These are phyloP conservation scores for Xerocomus potaroensis DNA, from an alignment of 768 basidiomycete species.

Conservation along the genomic window DNA sequence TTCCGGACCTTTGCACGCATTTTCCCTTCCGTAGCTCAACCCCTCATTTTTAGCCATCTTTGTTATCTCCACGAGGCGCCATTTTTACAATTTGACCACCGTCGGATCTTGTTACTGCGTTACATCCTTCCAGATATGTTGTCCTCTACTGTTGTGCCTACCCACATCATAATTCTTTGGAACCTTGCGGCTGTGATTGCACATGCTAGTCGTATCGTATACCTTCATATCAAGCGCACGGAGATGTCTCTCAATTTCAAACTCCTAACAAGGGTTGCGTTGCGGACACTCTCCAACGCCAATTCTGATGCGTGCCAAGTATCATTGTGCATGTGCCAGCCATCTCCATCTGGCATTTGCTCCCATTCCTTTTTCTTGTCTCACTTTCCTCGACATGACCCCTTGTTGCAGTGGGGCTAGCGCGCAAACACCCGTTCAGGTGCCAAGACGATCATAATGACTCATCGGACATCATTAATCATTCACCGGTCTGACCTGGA, in stretches of 20 bases:
- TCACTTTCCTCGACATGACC: slow-evolving; percentile 21
- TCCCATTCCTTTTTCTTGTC: slow-evolving; percentile 14
- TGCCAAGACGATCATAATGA: slow-evolving; percentile 7
- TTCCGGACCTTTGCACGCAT: slow-evolving; percentile 27
- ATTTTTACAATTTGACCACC: slow-evolving; percentile 18
- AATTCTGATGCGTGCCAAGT: slow-evolving; percentile 13
- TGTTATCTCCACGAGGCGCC: slow-evolving; percentile 34
- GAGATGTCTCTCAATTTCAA: slow-evolving; percentile 24
- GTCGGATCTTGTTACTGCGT: slow-evolving; percentile 29
- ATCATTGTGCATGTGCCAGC: slow-evolving; percentile 6
- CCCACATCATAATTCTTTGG: slow-evolving; percentile 7
- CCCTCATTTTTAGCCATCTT: slow-evolving; percentile 21
- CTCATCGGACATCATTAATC: slow-evolving; percentile 5
- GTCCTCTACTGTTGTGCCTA: slow-evolving; percentile 23
- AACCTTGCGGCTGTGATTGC: slow-evolving; percentile 11
- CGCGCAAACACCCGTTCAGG: slow-evolving; percentile 7
- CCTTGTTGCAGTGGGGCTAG: slow-evolving; percentile 13
- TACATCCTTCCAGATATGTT: slow-evolving; percentile 26
- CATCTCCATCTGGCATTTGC: slow-evolving; percentile 9
- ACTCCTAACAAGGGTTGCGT: slow-evolving; percentile 4
- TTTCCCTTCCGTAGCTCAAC: slow-evolving; percentile 17
- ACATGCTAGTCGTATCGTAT: slow-evolving; percentile 8
- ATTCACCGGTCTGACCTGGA: background rate
- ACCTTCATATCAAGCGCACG: slow-evolving; percentile 13
- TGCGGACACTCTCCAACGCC: slow-evolving; percentile 8